These are phyloP conservation scores for Secale cereale DNA, from an alignment of 176 grass and related monocot genomes.

Conservation along the genomic window DNA sequence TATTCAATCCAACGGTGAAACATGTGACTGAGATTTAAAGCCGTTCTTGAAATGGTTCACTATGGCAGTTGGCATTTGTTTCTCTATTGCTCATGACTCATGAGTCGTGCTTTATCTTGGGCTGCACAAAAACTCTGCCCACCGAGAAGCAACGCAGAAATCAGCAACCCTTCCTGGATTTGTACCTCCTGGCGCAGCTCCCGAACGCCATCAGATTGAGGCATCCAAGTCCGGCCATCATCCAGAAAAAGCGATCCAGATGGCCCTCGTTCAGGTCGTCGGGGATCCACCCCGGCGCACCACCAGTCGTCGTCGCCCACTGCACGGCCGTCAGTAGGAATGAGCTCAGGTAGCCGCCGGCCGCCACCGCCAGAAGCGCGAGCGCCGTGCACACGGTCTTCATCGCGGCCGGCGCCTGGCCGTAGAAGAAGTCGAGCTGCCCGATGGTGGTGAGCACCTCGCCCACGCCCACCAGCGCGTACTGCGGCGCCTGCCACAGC, in stretches of 20 bases:
- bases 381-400: slow-evolving; percentile 54
- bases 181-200: neutral
- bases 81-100: too few species aligned
- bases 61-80: too few species aligned
- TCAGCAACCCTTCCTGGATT: neutral
- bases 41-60: too few species aligned
- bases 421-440: slow-evolving; percentile 58
- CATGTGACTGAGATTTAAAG: too few species aligned
- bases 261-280: slow-evolving; percentile 53
- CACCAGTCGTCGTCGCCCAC: slow-evolving; percentile 5
- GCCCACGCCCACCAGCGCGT: slow-evolving; percentile 27
- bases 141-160: too few species aligned
- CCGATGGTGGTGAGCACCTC: slow-evolving; percentile 41
- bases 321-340: slow-evolving; percentile 35
- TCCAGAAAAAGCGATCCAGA: slow-evolving; percentile 41
- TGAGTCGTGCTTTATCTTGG: too few species aligned
- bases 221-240: slow-evolving; percentile 7
- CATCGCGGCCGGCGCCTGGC: slow-evolving; percentile 54
- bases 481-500: slow-evolving; percentile 36
- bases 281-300: slow-evolving; percentile 44
- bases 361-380: slow-evolving; percentile 34
- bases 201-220: neutral
- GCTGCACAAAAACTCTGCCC: too few species aligned
- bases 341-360: slow-evolving; percentile 51
- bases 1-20: too few species aligned